Evolutionary conservation across 2,329 filamentous ascomycete species (phyloP), one percentile per base, ranked within the genome.

Genomic region (Botrytis galanthina): DNA sequence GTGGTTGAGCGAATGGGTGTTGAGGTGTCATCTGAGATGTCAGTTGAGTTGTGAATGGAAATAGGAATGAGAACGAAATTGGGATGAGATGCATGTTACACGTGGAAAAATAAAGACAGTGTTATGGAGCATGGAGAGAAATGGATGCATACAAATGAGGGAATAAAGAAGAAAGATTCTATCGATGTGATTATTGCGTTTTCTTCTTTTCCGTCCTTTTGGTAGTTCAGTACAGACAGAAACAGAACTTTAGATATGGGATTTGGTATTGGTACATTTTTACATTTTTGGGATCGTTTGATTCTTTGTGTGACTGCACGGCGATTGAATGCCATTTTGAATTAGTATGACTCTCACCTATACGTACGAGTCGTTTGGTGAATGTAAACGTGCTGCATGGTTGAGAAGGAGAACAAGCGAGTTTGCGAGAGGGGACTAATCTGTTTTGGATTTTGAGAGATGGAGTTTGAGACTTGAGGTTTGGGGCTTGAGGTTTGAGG

Each of bases 171-270:
- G 26, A 39, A 39, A 42, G 37, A 42, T 26, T 54, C 32, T 42
- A 29, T 46, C 26, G 51, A 42, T 46, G 60, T 35, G 44, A 64
- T 29, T 29, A 29, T 39, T 67, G 26, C 46, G 46, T 46, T 67
- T n/a, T 37, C 35, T 67, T 32, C 32, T 54, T 32, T 20, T 2
- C 18, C 37, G 1, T 51, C n/a, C 14, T 39, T 51, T 35, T 39
- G 42, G 18, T 32, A 44, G 62, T 39, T 54, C 26, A 57, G 37
- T 18, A 72, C 35, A 66, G 37, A 54, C 42, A 54, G 29, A 32
- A 57, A 64, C 44, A 66, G 48, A 66, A 67, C 37, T 72, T 72
- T 67, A 72, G 61, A 72, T 59, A 59, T 66, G 70, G 61, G 48
- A 67, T 29, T 57, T 57, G 51, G 51, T 57, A 57, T 66, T 66